phyloP scores from a whole-genome alignment of 345 rosid genomes.

The Eucalyptus dawsonii region DNA sequence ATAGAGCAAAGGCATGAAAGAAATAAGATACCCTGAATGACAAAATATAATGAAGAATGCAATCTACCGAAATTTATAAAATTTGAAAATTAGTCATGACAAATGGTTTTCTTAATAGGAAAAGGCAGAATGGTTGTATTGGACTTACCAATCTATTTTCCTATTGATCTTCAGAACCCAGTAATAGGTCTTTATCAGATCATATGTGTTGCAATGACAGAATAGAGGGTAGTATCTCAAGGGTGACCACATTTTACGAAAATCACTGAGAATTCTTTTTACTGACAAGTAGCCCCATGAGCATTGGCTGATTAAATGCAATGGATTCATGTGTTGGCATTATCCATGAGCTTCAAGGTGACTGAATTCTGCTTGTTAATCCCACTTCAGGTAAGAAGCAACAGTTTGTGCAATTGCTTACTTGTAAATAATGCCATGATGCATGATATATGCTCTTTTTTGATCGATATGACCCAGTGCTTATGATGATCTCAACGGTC shows the following conservation, averaged over 20 bases:
- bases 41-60: neutral
- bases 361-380: neutral
- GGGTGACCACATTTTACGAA: neutral
- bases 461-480: neutral
- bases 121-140: neutral
- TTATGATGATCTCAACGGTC: neutral
- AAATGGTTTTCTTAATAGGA: neutral
- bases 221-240: neutral
- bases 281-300: neutral
- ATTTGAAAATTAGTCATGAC: neutral
- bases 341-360: neutral
- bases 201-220: neutral
- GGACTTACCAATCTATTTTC: neutral
- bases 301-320: neutral
- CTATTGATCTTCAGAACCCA: neutral
- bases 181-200: neutral
- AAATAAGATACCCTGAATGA: neutral
- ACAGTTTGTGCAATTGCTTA: neutral
- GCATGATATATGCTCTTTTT: neutral
- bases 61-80: neutral
- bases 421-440: neutral
- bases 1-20: neutral
- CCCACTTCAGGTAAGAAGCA: neutral
- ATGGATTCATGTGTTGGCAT: neutral
- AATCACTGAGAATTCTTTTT: neutral